Percentiles rank a stretch among this genome's conserved stretches.
phyloP scores from a whole-genome alignment of 2,329 filamentous ascomycete species.

The Colletotrichum orbiculare region DNA sequence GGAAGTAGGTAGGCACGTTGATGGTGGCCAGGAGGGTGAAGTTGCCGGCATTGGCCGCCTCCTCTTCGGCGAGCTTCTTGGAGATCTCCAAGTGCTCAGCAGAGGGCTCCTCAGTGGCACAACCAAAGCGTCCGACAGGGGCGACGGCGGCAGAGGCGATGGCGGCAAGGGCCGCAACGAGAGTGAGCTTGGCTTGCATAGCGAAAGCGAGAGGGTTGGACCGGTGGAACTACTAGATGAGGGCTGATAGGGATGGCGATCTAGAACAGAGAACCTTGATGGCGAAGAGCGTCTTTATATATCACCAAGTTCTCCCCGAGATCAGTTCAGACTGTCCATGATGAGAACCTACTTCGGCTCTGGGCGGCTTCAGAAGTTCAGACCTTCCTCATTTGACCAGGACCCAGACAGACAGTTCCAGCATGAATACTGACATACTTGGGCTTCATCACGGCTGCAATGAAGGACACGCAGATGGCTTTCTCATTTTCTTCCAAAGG shows the following conservation, averaged over 20 bases:
- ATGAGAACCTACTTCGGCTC: not conserved
- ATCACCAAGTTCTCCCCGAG: not conserved
- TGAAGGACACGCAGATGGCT: not conserved
- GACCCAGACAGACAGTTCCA: not conserved
- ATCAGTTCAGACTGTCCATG: not conserved
- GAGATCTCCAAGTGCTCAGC: conserved; percentile 24
- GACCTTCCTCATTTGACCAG: conserved; percentile 25
- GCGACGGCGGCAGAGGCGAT: conserved; percentile 20
- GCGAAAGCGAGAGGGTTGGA: not conserved
- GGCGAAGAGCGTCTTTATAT: conserved; percentile 13
- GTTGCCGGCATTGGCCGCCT: conserved; percentile 23
- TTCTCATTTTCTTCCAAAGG: not conserved
- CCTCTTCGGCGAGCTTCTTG: conserved; percentile 36
- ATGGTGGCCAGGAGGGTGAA: conserved; percentile 40
- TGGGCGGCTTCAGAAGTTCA: not conserved
- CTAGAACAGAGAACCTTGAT: conserved; percentile 7
- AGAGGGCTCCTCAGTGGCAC: not conserved
- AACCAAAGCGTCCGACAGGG: conserved; percentile 5
- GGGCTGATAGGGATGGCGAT: conserved; percentile 21
- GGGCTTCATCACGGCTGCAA: not conserved
- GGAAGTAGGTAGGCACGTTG: conserved; percentile 53
- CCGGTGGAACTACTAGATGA: conserved; percentile 8
- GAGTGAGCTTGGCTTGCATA: conserved; percentile 22
- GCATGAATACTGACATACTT: not conserved
- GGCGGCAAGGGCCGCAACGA: conserved; percentile 20